A percentile compares a stretch with the other conserved stretches of the same genome.
Evolutionary conservation across 106 monocot species (phyloP).

Genomic region (Dendrobium catenatum): DNA sequence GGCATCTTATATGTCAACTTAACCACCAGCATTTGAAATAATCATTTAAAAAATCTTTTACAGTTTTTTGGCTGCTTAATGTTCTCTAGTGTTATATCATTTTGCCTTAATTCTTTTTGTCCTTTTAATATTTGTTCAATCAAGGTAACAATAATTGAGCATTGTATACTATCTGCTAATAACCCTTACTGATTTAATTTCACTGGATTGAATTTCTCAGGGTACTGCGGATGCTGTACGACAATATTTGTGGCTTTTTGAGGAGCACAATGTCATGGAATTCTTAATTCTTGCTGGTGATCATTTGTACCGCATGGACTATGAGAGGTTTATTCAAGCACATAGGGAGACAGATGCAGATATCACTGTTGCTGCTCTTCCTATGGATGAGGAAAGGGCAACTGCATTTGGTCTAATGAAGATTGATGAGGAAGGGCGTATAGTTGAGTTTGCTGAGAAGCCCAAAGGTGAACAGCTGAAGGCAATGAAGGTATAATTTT

Average conservation of each 20-base stretch:
- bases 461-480: slow-evolving; percentile 91
- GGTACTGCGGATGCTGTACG: slow-evolving; percentile 98
- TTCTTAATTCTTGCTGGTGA: slow-evolving; percentile 88
- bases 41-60: no score
- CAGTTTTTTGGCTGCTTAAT: neutral
- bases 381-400: slow-evolving; percentile 91
- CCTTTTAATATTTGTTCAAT: neutral
- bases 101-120: neutral
- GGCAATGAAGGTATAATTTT: slow-evolving; percentile 70
- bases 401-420: slow-evolving; percentile 97
- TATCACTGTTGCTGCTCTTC: slow-evolving; percentile 92
- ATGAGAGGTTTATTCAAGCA: slow-evolving; percentile 93
- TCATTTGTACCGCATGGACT: slow-evolving; percentile 97
- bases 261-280: slow-evolving; percentile 92
- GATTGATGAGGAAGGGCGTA: slow-evolving; percentile 92
- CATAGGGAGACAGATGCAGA: slow-evolving; percentile 95
- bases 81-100: neutral
- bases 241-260: slow-evolving; percentile 93
- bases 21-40: no score
- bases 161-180: neutral
- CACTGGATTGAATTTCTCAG: slow-evolving; percentile 22
- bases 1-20: no score
- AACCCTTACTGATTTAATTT: neutral
- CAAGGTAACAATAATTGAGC: neutral
- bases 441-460: slow-evolving; percentile 92